Percentiles rank a stretch among this genome's conserved stretches.
Conservation (phyloP, 495 filamentous ascomycete genomes). For the Neurospora intermedia region DNA sequence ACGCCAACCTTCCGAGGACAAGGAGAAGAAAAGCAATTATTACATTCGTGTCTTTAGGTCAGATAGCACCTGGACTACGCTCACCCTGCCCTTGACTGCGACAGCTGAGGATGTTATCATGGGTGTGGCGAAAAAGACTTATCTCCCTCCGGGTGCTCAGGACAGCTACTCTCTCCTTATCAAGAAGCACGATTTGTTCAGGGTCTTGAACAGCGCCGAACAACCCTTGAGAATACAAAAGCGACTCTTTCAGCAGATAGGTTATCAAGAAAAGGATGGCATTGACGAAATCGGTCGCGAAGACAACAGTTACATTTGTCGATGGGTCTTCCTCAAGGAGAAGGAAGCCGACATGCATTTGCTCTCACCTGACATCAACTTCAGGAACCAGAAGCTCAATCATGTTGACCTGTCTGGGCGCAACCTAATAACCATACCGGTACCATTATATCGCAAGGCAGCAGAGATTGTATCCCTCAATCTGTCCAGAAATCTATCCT, state of each 20-base stretch:
- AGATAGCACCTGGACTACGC: constrained; percentile 86
- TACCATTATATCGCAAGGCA: constrained; percentile 82
- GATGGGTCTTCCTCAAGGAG: constrained; percentile 86
- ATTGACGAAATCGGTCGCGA: constrained; percentile 95
- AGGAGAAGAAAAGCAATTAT: constrained; percentile 59
- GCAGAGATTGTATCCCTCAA: constrained; percentile 91
- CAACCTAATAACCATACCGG: constrained; percentile 90
- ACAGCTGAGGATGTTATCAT: constrained; percentile 75
- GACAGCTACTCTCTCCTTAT: constrained; percentile 93
- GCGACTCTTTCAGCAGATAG: constrained; percentile 79
- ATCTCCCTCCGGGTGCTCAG: constrained; percentile 66
- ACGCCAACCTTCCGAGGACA: constrained; percentile 28
- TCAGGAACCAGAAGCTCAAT: constrained; percentile 79
- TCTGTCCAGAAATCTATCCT: constrained; percentile 77
- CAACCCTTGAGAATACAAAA: constrained; percentile 89
- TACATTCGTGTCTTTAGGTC: constrained; percentile 93
- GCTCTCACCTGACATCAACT: constrained; percentile 56
- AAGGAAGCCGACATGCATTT: constrained; percentile 68
- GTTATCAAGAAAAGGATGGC: constrained; percentile 76
- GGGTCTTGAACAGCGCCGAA: constrained; percentile 68
- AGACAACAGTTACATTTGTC: constrained; percentile 92
- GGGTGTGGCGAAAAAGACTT: constrained; percentile 82
- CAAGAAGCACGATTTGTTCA: constrained; percentile 80
- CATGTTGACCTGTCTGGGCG: constrained; percentile 87
- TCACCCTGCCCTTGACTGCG: constrained; percentile 69